Conservation (phyloP, 2,329 filamentous ascomycete genomes). For the Aureobasidium sp. region DNA sequence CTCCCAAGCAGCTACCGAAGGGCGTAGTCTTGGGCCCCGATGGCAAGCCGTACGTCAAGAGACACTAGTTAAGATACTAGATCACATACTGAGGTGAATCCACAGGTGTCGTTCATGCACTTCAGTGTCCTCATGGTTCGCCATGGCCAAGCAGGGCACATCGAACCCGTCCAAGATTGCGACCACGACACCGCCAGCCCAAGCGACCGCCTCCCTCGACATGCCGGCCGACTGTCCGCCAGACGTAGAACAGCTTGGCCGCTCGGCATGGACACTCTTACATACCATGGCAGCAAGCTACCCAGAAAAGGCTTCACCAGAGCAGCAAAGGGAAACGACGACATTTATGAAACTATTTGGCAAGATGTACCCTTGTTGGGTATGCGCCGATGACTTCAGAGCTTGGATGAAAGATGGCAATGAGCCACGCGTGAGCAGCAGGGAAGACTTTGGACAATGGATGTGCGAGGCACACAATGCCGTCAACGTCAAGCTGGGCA, state of each 20-base stretch:
- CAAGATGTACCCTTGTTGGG: conserved; percentile 89
- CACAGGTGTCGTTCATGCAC: conserved; percentile 65
- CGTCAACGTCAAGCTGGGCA: conserved; percentile 84
- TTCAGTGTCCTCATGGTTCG: conserved; percentile 52
- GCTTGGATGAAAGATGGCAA: conserved; percentile 66
- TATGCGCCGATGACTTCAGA: conserved; percentile 88
- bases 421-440: conserved; percentile 52
- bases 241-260: conserved; percentile 78
- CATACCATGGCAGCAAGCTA: conserved; percentile 88
- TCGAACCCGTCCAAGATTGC: conserved; percentile 25
- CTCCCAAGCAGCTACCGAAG: conserved; percentile 55
- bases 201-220: conserved; percentile 16
- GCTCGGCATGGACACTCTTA: conserved; percentile 85
- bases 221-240: conserved; percentile 19
- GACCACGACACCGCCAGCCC: conserved; percentile 29
- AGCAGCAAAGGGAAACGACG: conserved; percentile 68
- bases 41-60: conserved; percentile 67
- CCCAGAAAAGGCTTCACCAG: conserved; percentile 58
- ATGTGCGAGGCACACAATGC: conserved; percentile 82
- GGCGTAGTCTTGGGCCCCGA: conserved; percentile 71
- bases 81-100: conserved; percentile 2
- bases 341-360: conserved; percentile 76
- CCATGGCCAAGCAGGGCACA: conserved; percentile 48
- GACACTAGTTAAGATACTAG: not conserved
- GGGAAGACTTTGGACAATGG: conserved; percentile 71